A percentile compares a stretch with the other conserved stretches of the same genome.
Conservation (phyloP, 352 stramenopile genomes). For the Saprolegnia diclina region DNA sequence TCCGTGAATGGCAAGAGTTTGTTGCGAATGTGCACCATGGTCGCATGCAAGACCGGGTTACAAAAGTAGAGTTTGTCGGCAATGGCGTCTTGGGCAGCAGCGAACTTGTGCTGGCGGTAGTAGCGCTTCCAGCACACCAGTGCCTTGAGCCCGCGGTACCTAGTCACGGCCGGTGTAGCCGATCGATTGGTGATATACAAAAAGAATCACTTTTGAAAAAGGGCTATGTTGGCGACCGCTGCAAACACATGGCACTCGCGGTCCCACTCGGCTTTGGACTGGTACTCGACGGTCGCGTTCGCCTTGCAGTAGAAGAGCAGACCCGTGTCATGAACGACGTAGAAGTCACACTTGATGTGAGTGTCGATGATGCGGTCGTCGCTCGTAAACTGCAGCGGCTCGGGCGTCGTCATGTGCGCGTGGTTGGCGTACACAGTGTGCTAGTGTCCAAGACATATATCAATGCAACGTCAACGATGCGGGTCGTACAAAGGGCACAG, state of each 20-base stretch:
- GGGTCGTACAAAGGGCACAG: slow-evolving; percentile 46
- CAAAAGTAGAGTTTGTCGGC: slow-evolving; percentile 17
- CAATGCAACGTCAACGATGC: not conserved
- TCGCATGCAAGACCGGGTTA: slow-evolving; percentile 7
- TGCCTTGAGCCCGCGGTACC: slow-evolving; percentile 11
- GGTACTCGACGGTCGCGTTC: slow-evolving; percentile 44
- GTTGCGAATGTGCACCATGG: slow-evolving; percentile 12
- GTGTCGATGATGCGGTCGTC: slow-evolving; percentile 31
- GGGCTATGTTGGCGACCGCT: slow-evolving; percentile 33
- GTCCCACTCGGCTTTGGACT: slow-evolving; percentile 47
- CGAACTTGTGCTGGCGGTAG: not conserved
- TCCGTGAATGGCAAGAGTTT: not conserved
- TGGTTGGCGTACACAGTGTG: slow-evolving; percentile 5
- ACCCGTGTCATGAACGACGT: slow-evolving; percentile 50
- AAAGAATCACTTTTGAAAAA: slow-evolving; percentile 45
- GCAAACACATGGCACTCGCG: slow-evolving; percentile 45
- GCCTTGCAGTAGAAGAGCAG: slow-evolving; percentile 60
- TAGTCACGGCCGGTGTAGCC: not conserved
- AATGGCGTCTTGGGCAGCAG: not conserved
- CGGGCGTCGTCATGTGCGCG: slow-evolving; percentile 30
- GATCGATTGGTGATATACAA: not conserved
- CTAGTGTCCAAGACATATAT: not conserved
- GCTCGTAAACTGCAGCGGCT: slow-evolving; percentile 28
- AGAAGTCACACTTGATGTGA: slow-evolving; percentile 48
- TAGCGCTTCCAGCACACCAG: slow-evolving; percentile 17